Evolutionary conservation across 306 rosid genomes (phyloP).

Genomic region (Ochetophila trinervis): DNA sequence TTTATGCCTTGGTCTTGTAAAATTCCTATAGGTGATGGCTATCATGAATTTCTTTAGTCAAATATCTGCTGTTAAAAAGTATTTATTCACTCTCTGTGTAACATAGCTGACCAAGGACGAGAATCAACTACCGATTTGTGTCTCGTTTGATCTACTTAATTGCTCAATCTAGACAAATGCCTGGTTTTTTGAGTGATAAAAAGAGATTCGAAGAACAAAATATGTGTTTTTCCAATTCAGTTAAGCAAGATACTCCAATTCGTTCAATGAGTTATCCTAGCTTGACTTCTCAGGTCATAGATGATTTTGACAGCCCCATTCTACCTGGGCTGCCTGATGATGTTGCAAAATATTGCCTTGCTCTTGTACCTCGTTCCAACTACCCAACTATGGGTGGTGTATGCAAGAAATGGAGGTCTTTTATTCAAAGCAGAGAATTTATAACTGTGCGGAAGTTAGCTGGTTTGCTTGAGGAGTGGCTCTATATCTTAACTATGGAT

Average conservation of each 20-base stretch:
- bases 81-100: conserved; percentile 26
- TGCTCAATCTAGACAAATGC: conserved; percentile 44
- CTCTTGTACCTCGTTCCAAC: conserved; percentile 78
- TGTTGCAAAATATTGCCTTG: conserved; percentile 83
- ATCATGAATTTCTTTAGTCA: conserved; percentile 58
- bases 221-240: conserved; percentile 52
- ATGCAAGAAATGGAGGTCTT: conserved; percentile 82
- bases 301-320: conserved; percentile 45
- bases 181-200: conserved; percentile 56
- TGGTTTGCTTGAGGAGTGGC: conserved; percentile 85
- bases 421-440: conserved; percentile 77
- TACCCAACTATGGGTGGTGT: conserved; percentile 69
- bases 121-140: conserved; percentile 25
- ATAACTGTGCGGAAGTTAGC: conserved; percentile 67
- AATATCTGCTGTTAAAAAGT: conserved; percentile 19
- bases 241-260: conserved; percentile 35
- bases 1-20: conserved; percentile 90
- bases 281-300: conserved; percentile 31
- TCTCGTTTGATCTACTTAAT: conserved; percentile 26
- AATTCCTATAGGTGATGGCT: conserved; percentile 81
- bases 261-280: conserved; percentile 38
- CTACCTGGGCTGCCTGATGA: conserved; percentile 88
- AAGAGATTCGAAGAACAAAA: conserved; percentile 50
- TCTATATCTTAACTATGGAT: conserved; percentile 64
- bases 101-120: conserved; percentile 23